These are phyloP conservation scores for Chaetomiaceae sp. DNA, from an alignment of 2,329 filamentous ascomycete species.

Conservation along the genomic window DNA sequence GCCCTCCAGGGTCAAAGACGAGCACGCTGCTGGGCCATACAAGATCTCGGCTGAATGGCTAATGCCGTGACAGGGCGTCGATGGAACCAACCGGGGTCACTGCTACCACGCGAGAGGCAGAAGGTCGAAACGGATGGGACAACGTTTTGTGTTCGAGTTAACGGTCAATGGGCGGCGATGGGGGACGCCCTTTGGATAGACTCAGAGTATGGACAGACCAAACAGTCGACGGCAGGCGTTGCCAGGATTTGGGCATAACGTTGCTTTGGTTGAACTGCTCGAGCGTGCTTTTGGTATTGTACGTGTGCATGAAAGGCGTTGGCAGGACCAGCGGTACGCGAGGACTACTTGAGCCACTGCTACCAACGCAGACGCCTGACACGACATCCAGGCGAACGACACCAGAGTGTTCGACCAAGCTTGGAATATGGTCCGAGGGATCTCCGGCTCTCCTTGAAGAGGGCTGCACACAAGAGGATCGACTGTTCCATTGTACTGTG, in stretches of 20 bases:
- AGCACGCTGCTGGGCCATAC: conserved; percentile 32
- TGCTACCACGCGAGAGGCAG: conserved; percentile 21
- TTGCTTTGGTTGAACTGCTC: no score
- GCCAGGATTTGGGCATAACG: conserved; percentile 17
- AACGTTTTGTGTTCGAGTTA: conserved; percentile 22
- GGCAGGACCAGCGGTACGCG: conserved; percentile 21
- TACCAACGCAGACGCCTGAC: conserved; percentile 26
- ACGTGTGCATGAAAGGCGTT: conserved; percentile 19
- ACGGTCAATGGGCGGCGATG: conserved; percentile 16
- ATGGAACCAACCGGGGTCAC: conserved; percentile 33
- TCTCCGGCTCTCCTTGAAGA: conserved; percentile 7
- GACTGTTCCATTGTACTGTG: conserved; percentile 15
- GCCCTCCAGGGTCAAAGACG: conserved; percentile 28
- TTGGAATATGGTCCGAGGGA: conserved; percentile 8
- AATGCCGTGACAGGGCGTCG: conserved; percentile 38
- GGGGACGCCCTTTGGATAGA: no score
- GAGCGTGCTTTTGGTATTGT: no score
- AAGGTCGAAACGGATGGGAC: conserved; percentile 21
- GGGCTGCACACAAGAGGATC: conserved; percentile 8
- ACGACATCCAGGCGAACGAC: conserved; percentile 20
- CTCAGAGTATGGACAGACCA: conserved; percentile 13
- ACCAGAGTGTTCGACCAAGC: conserved; percentile 22
- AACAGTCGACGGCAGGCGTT: conserved; percentile 16
- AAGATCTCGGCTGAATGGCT: conserved; percentile 44
- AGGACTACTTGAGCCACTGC: conserved; percentile 22